phyloP scores from a whole-genome alignment of 805 yeast genomes.

The Vanderwaltozyma polyspora region DNA sequence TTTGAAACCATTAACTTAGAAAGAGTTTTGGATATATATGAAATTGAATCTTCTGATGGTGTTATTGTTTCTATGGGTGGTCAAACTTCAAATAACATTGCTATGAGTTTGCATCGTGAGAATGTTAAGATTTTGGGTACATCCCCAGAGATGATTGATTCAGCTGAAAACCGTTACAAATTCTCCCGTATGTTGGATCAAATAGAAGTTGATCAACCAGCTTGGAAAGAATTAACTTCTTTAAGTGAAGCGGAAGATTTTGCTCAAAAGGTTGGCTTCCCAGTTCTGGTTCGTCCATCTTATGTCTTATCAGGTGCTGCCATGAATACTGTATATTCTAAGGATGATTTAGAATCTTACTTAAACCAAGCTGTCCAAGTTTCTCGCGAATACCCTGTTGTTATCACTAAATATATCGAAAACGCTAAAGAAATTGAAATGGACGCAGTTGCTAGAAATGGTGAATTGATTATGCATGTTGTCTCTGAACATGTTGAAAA shows the following conservation, averaged over 20 bases:
- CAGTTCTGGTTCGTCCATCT: slow-evolving; percentile 94
- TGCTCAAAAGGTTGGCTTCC: slow-evolving; percentile 84
- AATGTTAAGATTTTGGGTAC: slow-evolving; percentile 94
- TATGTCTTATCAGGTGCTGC: slow-evolving; percentile 98
- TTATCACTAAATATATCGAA: slow-evolving; percentile 91
- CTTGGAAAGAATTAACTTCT: slow-evolving; percentile 96
- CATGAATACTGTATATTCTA: slow-evolving; percentile 90
- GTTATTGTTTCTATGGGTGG: slow-evolving; percentile 98
- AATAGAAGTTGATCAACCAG: slow-evolving; percentile 97
- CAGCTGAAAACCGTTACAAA: slow-evolving; percentile 96
- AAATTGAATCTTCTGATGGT: slow-evolving; percentile 80
- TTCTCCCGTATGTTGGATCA: slow-evolving; percentile 94
- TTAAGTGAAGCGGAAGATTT: slow-evolving; percentile 84
- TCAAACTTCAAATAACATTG: slow-evolving; percentile 94
- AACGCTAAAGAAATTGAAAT: slow-evolving; percentile 96
- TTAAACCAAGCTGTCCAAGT: slow-evolving; percentile 92
- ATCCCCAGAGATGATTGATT: slow-evolving; percentile 95
- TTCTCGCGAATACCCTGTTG: slow-evolving; percentile 96
- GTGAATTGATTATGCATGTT: slow-evolving; percentile 91
- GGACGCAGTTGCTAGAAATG: slow-evolving; percentile 96
- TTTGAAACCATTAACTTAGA: slow-evolving; percentile 92
- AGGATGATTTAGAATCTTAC: slow-evolving; percentile 77
- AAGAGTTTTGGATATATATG: slow-evolving; percentile 89
- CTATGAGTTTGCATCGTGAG: slow-evolving; percentile 83
- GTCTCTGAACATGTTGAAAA: slow-evolving; percentile 98